Percentiles rank a stretch among this genome's conserved stretches.
phyloP scores from a whole-genome alignment of 2,329 filamentous ascomycete species.

The Scedosporium boydii region DNA sequence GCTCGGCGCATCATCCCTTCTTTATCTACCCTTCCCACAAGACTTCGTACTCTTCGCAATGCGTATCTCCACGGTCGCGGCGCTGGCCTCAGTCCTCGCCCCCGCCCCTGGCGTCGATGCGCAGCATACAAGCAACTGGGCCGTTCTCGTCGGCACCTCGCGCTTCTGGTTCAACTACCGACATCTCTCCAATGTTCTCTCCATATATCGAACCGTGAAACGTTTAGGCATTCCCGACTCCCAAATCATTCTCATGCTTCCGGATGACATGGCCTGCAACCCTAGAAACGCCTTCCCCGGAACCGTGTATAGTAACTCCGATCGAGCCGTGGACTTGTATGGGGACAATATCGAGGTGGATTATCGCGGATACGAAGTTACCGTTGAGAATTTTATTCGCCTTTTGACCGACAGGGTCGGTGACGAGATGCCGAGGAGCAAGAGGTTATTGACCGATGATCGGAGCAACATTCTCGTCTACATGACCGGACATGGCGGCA shows the following conservation, averaged over 20 bases:
- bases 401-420: constrained; percentile 89
- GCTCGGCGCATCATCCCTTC: too few relatives aligned
- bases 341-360: constrained; percentile 99
- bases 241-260: constrained; percentile 99
- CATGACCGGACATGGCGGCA: constrained; percentile 97
- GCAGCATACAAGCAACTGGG: constrained; percentile 97
- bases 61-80: constrained; percentile 36
- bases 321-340: constrained; percentile 90
- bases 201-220: constrained; percentile 96
- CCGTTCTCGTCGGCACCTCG: constrained; percentile 94
- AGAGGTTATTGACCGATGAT: constrained; percentile 87
- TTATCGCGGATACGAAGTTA: constrained; percentile 96
- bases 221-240: constrained; percentile 95
- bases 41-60: constrained; percentile 31
- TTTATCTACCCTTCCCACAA: constrained; percentile 27
- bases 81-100: constrained; percentile 35
- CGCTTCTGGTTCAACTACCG: constrained; percentile 99
- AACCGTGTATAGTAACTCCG: constrained; percentile 96
- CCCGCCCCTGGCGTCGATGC: constrained; percentile 32
- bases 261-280: constrained; percentile 99
- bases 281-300: constrained; percentile 96
- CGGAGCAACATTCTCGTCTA: constrained; percentile 96
- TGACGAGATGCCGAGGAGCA: constrained; percentile 89
- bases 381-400: constrained; percentile 96
- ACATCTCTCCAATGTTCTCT: constrained; percentile 94